Base-by-base conservation (phyloP, 768 basidiomycete genomes). In the Agaricus subrufescens region DNA sequence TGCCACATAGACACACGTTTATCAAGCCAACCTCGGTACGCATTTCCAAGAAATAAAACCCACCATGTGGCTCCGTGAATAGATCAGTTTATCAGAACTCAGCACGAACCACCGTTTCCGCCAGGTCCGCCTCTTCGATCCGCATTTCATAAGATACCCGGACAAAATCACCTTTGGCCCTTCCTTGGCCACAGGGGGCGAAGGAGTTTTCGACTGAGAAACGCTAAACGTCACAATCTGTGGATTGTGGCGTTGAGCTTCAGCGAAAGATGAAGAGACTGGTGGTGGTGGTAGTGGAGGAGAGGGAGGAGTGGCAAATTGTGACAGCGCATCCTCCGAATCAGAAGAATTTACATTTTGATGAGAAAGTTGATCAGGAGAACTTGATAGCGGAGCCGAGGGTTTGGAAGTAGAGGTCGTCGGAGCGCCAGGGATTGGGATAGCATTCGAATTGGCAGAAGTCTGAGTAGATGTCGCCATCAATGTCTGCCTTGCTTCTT, bases 131-230 rank as follows among this genome's bases (percentile, higher is more conserved):
- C 96, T 83, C 62, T 95, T 93, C 44, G 87, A 87, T 27, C 93
- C 94, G 69, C 93, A 94, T 66, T 98, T 98, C 90, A 95, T 94
- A 59, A 99, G 76, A 69, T 98, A 99, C 1, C 94, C 94, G 19
- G 85, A 84, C 3, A 96, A 67, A 39, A 99, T 86, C 39, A 86
- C 75, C 73, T 94, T 95, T n/a, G 82, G 75, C 19, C 80, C 79
- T 61, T 91, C 90, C 40, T 78, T 67, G 78, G 48, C 68, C 34
- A 25, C 52, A 40, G 56, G 44, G 9, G 46, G 46, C 25, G 50
- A 8, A 47, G 54, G 30, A 15, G 46, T 50, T 44, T 46, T 54
- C 29, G 81, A 78, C 27, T 52, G 58, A 3, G 78, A 73, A 12
- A 46, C 46, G 2, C 23, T 12, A 44, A 59, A 56, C 25, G 56